Conservation (phyloP, 2,329 filamentous ascomycete species). For the Fusarium musae region DNA sequence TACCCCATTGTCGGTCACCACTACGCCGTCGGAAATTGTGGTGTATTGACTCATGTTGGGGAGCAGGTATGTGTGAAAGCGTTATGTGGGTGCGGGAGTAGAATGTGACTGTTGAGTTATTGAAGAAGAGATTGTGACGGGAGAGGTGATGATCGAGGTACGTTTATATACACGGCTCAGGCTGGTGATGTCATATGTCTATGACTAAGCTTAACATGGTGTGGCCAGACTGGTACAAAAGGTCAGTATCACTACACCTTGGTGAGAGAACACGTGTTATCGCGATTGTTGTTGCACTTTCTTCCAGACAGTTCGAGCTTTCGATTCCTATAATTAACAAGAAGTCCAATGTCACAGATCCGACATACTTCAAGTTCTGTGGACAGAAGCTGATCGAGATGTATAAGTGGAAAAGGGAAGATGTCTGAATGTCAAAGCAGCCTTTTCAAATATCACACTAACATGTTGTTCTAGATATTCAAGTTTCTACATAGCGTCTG, state of each 20-base stretch:
- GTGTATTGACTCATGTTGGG: neutral
- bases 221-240: neutral
- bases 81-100: rapidly evolving
- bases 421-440: no score
- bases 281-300: no score
- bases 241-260: neutral
- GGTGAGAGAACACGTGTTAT: no score
- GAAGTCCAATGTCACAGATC: no score
- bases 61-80: rapidly evolving
- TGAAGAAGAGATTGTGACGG: neutral
- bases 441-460: no score
- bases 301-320: no score
- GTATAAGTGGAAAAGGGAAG: no score
- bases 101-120: rapidly evolving
- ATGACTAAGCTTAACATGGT: rapidly evolving
- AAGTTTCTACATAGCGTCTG: no score
- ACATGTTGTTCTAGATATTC: no score
- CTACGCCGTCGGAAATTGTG: neutral
- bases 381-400: no score
- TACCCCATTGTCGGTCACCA: neutral
- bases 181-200: neutral
- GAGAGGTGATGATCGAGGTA: neutral
- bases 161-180: neutral
- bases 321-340: no score
- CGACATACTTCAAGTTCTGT: no score